Evolutionary conservation across 331 rosid species (phyloP), one percentile per base, ranked within the genome.

Genomic region (Cydonia oblonga): DNA sequence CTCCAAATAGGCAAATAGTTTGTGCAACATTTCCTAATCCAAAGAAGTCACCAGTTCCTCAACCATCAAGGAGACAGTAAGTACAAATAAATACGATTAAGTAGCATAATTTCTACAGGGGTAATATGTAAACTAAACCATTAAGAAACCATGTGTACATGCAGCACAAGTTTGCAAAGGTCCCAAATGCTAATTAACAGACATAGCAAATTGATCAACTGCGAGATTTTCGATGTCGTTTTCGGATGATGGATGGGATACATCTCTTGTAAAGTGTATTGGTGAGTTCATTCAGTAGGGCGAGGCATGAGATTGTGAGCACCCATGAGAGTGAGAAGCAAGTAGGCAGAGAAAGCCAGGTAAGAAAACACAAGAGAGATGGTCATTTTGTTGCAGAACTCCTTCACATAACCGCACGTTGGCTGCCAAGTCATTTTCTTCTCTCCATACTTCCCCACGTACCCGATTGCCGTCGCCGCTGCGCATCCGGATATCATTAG

Each of bases 401-500:
- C 79, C 18, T 18, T 11, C 66, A 90, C 92, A 52, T 78, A 74
- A n/a, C 75, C 78, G 59, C 96, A 90, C 0, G 89, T 64, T 2
- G 90, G 51, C 26, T 2, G 70, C 96, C 96, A 90, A 0, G 84
- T 81, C 78, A 78, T 73, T 19, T 79, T 86, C 0, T 75, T 26
- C 66, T 90, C 89, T 22, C 96, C 96, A 61, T 33, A 86, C 53
- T 76, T 70, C 4, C 87, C 87, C 74, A 90, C 87, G 51, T 85
- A 85, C 2, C 96, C 95, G 16, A 85, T 33, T 2, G 95, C 92
- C 0, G 87, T 83, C 6, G 82, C 90, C 2, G 92, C 96, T 4
- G 92, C 87, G 68, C 96, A 90, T 33, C 87, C 95, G 68, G 89
- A 80, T 63, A 81, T 87, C 68, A 81, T 70, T 78, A 90, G 24